phyloP scores from a whole-genome alignment of 805 yeast species.

The Lachancea waltii region DNA sequence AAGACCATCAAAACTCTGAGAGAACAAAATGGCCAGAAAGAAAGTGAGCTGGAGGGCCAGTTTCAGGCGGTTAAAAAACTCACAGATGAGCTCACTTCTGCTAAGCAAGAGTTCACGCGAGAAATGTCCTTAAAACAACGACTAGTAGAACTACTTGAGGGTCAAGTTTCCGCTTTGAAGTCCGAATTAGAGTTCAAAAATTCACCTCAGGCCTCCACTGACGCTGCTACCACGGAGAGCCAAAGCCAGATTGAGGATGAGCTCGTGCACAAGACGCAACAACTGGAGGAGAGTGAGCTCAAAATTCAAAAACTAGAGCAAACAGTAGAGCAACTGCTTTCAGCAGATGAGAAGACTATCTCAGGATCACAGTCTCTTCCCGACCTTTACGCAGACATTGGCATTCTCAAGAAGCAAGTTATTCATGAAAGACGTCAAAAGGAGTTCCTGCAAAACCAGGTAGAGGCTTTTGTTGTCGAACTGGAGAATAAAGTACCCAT shows the following conservation, averaged over 20 bases:
- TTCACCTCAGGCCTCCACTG: conserved; percentile 20
- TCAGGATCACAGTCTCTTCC: conserved; percentile 13
- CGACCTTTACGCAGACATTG: conserved; percentile 52
- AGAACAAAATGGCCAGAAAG: conserved; percentile 33
- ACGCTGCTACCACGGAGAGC: background rate
- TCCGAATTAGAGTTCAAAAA: conserved; percentile 49
- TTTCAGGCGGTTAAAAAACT: conserved; percentile 42
- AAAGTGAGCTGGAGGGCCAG: conserved; percentile 38
- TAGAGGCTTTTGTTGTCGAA: conserved; percentile 66
- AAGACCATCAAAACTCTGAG: conserved; percentile 19
- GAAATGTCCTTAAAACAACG: conserved; percentile 61
- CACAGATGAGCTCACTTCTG: conserved; percentile 37
- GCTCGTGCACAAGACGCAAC: conserved; percentile 30
- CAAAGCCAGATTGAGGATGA: conserved; percentile 3
- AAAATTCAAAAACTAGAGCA: conserved; percentile 38
- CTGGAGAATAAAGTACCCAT: conserved; percentile 74
- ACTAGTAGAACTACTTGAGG: conserved; percentile 42
- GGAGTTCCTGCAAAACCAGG: conserved; percentile 59
- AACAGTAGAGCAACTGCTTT: conserved; percentile 39
- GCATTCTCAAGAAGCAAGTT: conserved; percentile 57
- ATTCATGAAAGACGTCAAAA: conserved; percentile 66
- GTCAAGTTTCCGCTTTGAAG: conserved; percentile 30
- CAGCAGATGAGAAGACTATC: conserved; percentile 11
- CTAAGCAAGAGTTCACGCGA: conserved; percentile 45
- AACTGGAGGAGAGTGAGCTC: conserved; percentile 31